Evolutionary conservation across 2,329 filamentous ascomycete genomes (phyloP), one percentile per base, ranked within the genome.

Genomic region (Shiraia sp.): DNA sequence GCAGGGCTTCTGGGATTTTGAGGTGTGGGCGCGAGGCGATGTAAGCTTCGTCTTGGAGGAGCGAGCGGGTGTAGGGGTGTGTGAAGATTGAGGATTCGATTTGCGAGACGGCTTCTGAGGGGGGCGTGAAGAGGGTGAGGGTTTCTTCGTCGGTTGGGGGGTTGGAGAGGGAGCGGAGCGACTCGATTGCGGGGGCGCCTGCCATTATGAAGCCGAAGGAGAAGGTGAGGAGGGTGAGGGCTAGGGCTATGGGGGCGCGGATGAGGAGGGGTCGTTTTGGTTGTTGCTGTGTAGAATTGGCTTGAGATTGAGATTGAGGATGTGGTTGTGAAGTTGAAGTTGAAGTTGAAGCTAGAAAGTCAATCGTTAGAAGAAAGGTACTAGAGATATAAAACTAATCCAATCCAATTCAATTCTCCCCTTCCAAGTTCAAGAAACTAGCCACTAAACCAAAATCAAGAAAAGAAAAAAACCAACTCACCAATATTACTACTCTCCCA

Each of bases 1-100:
- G 82, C 68, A 90, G 79, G 2, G 77, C 70, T 17, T 77, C 75
- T 0, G 92, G 90, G 62, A 96, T 87, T 71, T 91, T 93, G 65
- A 96, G 75, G 65, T 96, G 90, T 9, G 92, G 92, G 28, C 93
- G 81, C 24, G 86, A 86, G 68, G 95, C 90, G 24, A 75, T 79
- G 68, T 86, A 87, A 17, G 80, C 79, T 1, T 83, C 75, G 57
- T 87, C 78, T 13, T 71, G 70, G 32, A 91, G 85, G 35, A 97
- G 75, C 29, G 79, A 75, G n/a, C 76, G 66, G 4, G 86, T 79
- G n/a, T 95, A 67, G 1, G 89, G 86, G 72, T 93, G 90, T 32
- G 76, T 80, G 61, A 84, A 80, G 68, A 97, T 89, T 61, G 81
- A 80, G 7, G 82, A 76, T 53, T 96, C 86, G 57, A 95, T 81